Base-by-base conservation (phyloP, 1,284 basidiomycete genomes). In the Cutaneotrichosporon sp. region DNA sequence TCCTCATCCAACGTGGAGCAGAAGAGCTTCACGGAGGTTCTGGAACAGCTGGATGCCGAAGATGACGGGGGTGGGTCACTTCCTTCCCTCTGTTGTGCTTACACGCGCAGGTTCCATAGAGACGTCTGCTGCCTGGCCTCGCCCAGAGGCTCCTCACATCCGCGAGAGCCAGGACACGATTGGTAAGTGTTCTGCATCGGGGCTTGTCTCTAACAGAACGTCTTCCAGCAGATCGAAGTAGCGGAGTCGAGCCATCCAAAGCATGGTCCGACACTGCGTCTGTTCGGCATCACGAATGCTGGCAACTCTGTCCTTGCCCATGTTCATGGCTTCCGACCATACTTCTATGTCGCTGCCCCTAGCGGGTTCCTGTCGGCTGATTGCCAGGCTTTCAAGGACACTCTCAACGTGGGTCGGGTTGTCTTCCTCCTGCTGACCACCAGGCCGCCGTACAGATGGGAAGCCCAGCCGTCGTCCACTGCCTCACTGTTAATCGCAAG, bases 181-280 rank as follows among this genome's bases (percentile, higher is more conserved):
- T 54, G 75, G 85, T 86, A 55, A 67, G 81, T 62, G 16, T n/a
- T 4, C 14, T 11, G 9, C 27, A 20, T 53, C 20, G 13, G 14
- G 9, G 9, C 5, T 36, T n/a, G 22, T 25, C 24, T 43, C 33
- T 49, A 13, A 46, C n/a, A 51, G 2, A 42, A 74, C n/a, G 75
- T 89, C 18, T 97, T 97, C 70, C 94, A 97, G 75, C 95, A 97
- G 76, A 94, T 94, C 61, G 95, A 97, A 66, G 84, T 97, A 11
- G 91, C 95, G 67, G 87, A 91, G 63, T 82, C 87, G 2, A 83
- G 83, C 4, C 87, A 89, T 62, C 67, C 76, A 0, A 83, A 79
- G 7, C 82, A 82, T 25, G 81, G 78, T 2, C 82, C 85, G 0
- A 83, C 83, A 51, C 71, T 97, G 34, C 83, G 91, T 43, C 86